Evolutionary conservation across 2,329 filamentous ascomycete genomes (phyloP).

Genomic region (Chlorencoelia australis): DNA sequence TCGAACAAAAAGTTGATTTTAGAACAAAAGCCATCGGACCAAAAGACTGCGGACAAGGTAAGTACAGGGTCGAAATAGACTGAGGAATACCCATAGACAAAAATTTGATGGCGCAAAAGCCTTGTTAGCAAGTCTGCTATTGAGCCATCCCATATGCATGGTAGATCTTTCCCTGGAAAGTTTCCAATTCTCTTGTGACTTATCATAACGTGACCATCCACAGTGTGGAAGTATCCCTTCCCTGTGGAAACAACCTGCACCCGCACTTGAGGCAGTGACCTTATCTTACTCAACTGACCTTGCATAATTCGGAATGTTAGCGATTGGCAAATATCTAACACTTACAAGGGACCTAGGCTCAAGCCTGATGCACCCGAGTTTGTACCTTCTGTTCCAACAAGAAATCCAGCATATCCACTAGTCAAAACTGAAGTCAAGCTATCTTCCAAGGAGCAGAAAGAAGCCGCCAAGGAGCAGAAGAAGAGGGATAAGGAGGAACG

Average conservation of each 20-base stretch:
- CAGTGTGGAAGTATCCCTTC: slow-evolving; percentile 3
- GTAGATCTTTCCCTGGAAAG: neutral
- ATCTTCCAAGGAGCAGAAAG: slow-evolving; percentile 10
- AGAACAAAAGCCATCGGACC: neutral
- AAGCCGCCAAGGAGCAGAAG: slow-evolving; percentile 15
- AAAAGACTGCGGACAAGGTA: slow-evolving; percentile 22
- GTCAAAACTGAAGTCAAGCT: neutral
- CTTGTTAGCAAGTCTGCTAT: slow-evolving; percentile 11
- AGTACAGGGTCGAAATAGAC: slow-evolving; percentile 12
- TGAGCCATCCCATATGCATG: neutral
- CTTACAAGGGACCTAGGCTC: slow-evolving; percentile 14
- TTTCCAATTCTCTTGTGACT: neutral
- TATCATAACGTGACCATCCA: neutral
- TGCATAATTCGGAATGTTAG: neutral
- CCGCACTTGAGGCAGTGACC: no score
- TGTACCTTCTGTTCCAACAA: slow-evolving; percentile 21
- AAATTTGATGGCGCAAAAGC: neutral
- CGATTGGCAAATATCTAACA: neutral
- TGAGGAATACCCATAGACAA: neutral
- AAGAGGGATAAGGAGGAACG: slow-evolving; percentile 15
- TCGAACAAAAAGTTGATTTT: no score
- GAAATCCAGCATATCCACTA: slow-evolving; percentile 2
- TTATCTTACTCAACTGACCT: neutral
- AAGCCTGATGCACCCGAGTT: slow-evolving; percentile 34
- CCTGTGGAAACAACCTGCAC: neutral